Base-by-base conservation (phyloP, 371 early-diverging fungal species). In the Syncephalastrum sp. region DNA sequence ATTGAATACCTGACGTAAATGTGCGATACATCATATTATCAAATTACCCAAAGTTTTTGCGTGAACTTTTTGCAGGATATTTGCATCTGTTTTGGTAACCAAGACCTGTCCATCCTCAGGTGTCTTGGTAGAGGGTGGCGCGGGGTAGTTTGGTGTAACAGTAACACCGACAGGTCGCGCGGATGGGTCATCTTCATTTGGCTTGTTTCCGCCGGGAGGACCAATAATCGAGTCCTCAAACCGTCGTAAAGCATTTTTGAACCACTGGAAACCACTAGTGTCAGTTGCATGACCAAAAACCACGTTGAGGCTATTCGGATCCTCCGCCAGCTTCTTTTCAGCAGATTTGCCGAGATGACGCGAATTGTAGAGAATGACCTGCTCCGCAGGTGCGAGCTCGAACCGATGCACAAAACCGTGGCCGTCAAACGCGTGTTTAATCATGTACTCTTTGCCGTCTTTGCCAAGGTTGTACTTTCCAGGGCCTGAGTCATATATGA, bases 51-150 rank as follows among this genome's bases (percentile, higher is more conserved):
- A 61, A 1, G 90, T 85, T 24, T 77, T 75, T 2, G 79, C 70
- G 63, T 89, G 73, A 21, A 89, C 57, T 45, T 80, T 72, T 50
- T 88, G 86, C 13, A 88, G 54, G 0, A 70, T 53, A 60, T 82
- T 85, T 2, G 77, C 82, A 59, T 85, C 85, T 1, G 85, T 84
- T 33, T 74, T 85, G 42, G 77, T 59, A 4, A 89, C 72, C 42
- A 88, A 57, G 0, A 68, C 61, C n/a, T 47, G 53, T 3, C 42
- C 47, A n/a, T 61, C 46, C 19, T 19, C 27, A 0, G 57, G 23
- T 1, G 27, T 8, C 4, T 49, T 29, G 21, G 19, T 5, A 7
- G 17, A 19, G 2, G 53, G 1, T 54, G 69, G 80, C 45, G 78
- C 49, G 0, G 85, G 83, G 42, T 75, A 87, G 47, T 82, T 81